Conservation (phyloP, 2,329 filamentous ascomycete genomes). For the Zymoseptoria tritici region DNA sequence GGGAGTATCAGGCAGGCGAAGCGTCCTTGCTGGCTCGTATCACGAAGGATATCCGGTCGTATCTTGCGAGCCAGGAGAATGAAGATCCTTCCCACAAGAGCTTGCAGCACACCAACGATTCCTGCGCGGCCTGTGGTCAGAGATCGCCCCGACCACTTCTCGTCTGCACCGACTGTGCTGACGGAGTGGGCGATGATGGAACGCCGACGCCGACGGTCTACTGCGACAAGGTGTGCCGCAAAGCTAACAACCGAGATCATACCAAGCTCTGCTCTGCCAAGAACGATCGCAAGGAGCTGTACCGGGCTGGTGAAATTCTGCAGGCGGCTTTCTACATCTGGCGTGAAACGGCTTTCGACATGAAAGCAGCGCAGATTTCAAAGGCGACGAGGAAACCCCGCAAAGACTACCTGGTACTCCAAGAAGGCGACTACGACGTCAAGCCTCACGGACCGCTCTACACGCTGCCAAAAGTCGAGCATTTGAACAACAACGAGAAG, state of each 20-base stretch:
- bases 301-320: slow-evolving; percentile 15
- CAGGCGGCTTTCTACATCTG: slow-evolving; percentile 11
- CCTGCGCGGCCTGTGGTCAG: too few species aligned
- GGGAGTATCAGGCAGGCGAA: too few species aligned
- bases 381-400: neutral
- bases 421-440: neutral
- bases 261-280: neutral
- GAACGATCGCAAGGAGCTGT: slow-evolving; percentile 9
- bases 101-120: too few species aligned
- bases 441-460: slow-evolving; percentile 2
- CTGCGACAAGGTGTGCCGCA: slow-evolving; percentile 6
- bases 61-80: too few species aligned
- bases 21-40: too few species aligned
- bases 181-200: neutral
- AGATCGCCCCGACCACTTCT: neutral
- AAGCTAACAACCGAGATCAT: neutral
- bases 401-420: neutral
- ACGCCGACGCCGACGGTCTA: neutral
- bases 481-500: slow-evolving; percentile 6
- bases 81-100: too few species aligned
- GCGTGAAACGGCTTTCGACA: slow-evolving; percentile 6
- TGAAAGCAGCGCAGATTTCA: slow-evolving; percentile 1
- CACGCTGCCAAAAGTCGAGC: slow-evolving; percentile 1
- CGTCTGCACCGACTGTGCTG: slow-evolving; percentile 4
- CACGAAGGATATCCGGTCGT: too few species aligned